Base-by-base conservation (phyloP, 2,329 filamentous ascomycete genomes). In the Alternaria triticina region DNA sequence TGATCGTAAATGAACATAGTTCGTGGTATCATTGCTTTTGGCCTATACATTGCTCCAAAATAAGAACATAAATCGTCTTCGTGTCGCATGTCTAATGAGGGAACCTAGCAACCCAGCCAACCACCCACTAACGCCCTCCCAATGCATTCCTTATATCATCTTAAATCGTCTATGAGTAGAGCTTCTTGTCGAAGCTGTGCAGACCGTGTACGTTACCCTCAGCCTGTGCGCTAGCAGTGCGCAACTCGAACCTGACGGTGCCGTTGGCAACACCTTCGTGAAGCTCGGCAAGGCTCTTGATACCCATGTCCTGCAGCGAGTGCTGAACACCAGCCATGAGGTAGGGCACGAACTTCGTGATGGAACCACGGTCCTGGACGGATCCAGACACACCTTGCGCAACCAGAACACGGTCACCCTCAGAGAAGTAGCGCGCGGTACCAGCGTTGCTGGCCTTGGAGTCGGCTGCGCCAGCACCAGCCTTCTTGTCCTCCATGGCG, bases 171-270 rank as follows among this genome's bases (percentile, higher is more conserved):
- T 89, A 97, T 75, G 94, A 93, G 83, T 97, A 99, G 72, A 99
- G 91, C 88, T 98, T 99, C 91, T 99, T 99, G 87, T 98, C 96
- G 81, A 97, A 98, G 80, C 93, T 95, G 86, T 98, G 94, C 87
- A 99, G 94, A 63, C 89, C 89, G 84, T 98, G 96, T 66, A 99
- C 94, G 79, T 95, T 96, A 69, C 96, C 96, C 86, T 99, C 96
- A 63, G 96, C 87, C 87, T 97, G 94, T 54, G 96, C 96, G 82
- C 94, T 97, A 64, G 94, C 91, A 65, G 94, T 98, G 74, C 96
- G 88, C 77, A 98, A 87, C 86, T 99, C 96, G 79, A 99, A 99
- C 76, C 96, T 89, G 59, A 97, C 90, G 54, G 84, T 88, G 65
- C 94, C 93, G 30, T 88, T 86, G 70, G 85, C 83, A 27, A 97